A percentile compares a stretch with the other conserved stretches of the same genome.
Evolutionary conservation across 148 eudicot genomes (phyloP).

Genomic region (Mesembryanthemum crystallinum): DNA sequence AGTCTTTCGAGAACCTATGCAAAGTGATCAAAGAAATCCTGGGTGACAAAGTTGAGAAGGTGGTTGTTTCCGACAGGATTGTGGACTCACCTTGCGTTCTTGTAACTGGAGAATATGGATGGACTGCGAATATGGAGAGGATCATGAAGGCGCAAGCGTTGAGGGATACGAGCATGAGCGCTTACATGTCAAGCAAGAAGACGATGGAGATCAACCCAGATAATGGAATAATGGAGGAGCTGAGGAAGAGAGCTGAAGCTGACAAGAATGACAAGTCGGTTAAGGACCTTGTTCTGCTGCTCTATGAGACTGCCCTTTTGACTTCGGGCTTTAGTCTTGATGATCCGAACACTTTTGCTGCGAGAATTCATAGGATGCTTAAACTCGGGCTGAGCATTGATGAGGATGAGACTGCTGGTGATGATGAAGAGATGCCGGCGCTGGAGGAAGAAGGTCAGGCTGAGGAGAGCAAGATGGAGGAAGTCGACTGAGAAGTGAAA

Average conservation of each 20-base stretch:
- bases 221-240: conserved; percentile 83
- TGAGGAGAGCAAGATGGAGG: too few species aligned
- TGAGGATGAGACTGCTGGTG: conserved; percentile 52
- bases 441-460: too few species aligned
- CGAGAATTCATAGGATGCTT: conserved; percentile 80
- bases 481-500: too few species aligned
- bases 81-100: conserved; percentile 86
- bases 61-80: conserved; percentile 73
- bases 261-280: conserved; percentile 90
- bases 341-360: conserved; percentile 65
- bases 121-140: too few species aligned
- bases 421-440: too few species aligned
- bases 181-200: conserved; percentile 94
- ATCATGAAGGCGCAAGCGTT: too few species aligned
- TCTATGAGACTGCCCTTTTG: conserved; percentile 77
- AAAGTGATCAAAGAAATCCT: conserved; percentile 78
- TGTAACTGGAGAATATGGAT: too few species aligned
- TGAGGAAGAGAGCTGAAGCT: conserved; percentile 77
- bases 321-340: conserved; percentile 77
- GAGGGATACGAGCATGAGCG: conserved; percentile 75
- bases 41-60: conserved; percentile 83
- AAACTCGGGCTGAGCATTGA: too few species aligned
- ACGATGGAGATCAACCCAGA: conserved; percentile 86
- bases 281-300: conserved; percentile 64
- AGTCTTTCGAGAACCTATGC: too few species aligned